phyloP scores from a whole-genome alignment of 73 alveolate genomes.

The Blepharisma stoltei region DNA sequence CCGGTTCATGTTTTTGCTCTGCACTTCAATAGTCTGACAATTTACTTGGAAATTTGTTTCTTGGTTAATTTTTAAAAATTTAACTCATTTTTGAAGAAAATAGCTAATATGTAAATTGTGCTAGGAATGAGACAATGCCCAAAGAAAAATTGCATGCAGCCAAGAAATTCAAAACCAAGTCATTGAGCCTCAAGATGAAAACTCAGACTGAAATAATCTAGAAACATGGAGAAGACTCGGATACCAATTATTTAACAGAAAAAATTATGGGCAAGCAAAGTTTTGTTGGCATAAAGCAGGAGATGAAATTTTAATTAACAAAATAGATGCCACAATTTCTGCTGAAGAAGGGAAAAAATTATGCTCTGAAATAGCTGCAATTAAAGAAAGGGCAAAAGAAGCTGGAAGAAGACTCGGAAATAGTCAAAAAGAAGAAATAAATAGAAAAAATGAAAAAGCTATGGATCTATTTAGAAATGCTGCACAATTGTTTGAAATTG shows the following conservation, averaged over 20 bases:
- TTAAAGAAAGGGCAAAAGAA: too few relatives aligned
- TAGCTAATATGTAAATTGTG: too few relatives aligned
- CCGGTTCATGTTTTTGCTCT: too few relatives aligned
- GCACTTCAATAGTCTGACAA: too few relatives aligned
- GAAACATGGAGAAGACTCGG: slow-evolving; percentile 69
- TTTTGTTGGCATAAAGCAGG: slow-evolving; percentile 60
- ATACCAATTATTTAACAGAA: slow-evolving; percentile 62
- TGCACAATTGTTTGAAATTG: slow-evolving; percentile 43
- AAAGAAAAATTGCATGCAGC: too few relatives aligned
- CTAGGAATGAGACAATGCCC: too few relatives aligned
- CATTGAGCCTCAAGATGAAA: background rate
- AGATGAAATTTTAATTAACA: slow-evolving; percentile 49
- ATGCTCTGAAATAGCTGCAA: too few relatives aligned
- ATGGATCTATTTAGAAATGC: slow-evolving; percentile 45
- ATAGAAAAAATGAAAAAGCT: slow-evolving; percentile 29
- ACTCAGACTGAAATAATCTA: slow-evolving; percentile 1
- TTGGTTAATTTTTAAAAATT: too few relatives aligned
- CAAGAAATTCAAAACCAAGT: slow-evolving; percentile 25
- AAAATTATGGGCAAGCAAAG: slow-evolving; percentile 67
- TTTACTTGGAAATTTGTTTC: too few relatives aligned
- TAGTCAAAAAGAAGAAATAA: slow-evolving; percentile 20
- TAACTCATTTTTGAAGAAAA: too few relatives aligned
- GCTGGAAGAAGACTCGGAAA: too few relatives aligned
- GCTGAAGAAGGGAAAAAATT: too few relatives aligned
- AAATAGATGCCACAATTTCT: background rate